A percentile compares a stretch with the other conserved stretches of the same genome.
phyloP scores from a whole-genome alignment of 2,329 filamentous ascomycete species.

The Tolypocladium endophyticum region DNA sequence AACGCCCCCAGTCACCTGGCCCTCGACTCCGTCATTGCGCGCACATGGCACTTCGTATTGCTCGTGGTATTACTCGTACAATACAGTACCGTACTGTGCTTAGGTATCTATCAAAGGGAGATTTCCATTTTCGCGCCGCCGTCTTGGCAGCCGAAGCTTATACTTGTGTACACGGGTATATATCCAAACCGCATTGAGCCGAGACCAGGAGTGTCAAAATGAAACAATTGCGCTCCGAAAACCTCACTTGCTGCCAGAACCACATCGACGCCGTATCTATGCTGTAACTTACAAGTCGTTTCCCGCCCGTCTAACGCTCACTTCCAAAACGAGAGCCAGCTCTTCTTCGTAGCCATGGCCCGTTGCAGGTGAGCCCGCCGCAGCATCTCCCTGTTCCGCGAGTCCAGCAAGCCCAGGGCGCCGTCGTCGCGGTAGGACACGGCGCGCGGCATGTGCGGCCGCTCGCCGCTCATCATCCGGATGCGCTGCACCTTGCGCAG shows the following conservation, averaged over 20 bases:
- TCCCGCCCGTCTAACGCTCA: neutral
- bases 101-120: neutral
- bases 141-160: neutral
- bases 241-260: neutral
- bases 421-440: constrained; percentile 37
- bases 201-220: neutral
- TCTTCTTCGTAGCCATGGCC: constrained; percentile 22
- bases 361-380: constrained; percentile 41
- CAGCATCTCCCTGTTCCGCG: constrained; percentile 43
- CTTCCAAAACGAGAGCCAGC: constrained; percentile 11
- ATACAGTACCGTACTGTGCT: too few species aligned
- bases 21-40: neutral
- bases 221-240: neutral
- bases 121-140: neutral
- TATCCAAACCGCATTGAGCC: neutral
- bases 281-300: neutral
- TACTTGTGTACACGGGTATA: neutral
- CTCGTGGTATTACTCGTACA: too few species aligned
- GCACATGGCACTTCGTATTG: neutral
- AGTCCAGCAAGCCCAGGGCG: constrained; percentile 39
- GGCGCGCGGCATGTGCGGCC: constrained; percentile 24
- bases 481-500: constrained; percentile 79
- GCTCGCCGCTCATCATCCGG: constrained; percentile 57
- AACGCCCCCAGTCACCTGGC: neutral
- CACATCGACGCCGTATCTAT: neutral